Percentiles rank a stretch among this genome's conserved stretches.
These are phyloP conservation scores for Pythium folliculosum DNA, from an alignment of 352 stramenopile genomes.

Conservation along the genomic window DNA sequence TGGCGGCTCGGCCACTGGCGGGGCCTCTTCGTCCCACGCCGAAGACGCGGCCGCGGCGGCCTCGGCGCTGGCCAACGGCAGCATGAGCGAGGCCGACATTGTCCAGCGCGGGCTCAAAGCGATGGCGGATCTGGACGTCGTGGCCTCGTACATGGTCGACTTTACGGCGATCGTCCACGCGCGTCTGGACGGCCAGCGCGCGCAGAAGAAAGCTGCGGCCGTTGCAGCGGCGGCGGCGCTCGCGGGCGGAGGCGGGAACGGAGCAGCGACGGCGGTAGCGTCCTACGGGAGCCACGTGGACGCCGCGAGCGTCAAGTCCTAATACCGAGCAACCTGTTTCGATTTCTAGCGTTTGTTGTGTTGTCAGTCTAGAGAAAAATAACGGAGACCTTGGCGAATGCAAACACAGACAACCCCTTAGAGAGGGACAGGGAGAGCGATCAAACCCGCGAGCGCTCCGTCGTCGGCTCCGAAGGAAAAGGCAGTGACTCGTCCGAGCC, in stretches of 20 bases:
- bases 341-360: no score
- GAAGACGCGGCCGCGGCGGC: constrained; percentile 1
- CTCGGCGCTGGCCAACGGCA: constrained; percentile 33
- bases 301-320: constrained; percentile 24
- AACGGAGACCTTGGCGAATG: not conserved
- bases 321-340: not conserved
- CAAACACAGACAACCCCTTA: no score
- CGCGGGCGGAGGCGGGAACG: not conserved
- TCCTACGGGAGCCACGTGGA: constrained; percentile 12
- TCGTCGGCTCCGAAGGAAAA: no score
- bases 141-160: constrained; percentile 93
- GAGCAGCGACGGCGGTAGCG: not conserved
- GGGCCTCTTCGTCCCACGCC: constrained; percentile 1
- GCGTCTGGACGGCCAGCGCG: constrained; percentile 66
- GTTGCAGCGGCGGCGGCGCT: constrained; percentile 13
- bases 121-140: constrained; percentile 90
- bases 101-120: constrained; percentile 85
- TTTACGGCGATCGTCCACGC: constrained; percentile 86
- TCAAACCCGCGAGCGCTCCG: no score
- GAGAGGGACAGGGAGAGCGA: no score
- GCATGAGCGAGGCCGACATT: constrained; percentile 80
- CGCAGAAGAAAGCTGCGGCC: constrained; percentile 64
- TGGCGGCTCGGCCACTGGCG: not conserved
- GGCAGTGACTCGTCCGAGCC: no score
- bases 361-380: not conserved